A percentile compares a stretch with the other conserved stretches of the same genome.
phyloP scores from a whole-genome alignment of 2,329 filamentous ascomycete genomes.

The Pseudopithomyces chartarum region DNA sequence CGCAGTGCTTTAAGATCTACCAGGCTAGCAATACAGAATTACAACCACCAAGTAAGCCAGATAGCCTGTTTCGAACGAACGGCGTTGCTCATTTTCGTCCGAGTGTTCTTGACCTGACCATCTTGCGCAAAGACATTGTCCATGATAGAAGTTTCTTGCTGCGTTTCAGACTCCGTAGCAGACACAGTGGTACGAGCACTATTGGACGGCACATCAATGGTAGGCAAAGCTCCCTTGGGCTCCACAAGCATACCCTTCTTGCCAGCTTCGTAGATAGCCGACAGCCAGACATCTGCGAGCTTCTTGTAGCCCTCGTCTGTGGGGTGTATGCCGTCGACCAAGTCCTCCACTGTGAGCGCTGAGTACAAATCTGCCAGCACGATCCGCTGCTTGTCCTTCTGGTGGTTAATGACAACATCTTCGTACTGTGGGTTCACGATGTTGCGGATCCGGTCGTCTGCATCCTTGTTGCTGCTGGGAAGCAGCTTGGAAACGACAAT shows the following conservation, averaged over 20 bases:
- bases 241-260: neutral
- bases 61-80: neutral
- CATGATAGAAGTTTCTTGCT: neutral
- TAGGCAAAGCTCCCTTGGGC: neutral
- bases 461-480: neutral
- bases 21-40: neutral
- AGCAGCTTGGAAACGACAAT: conserved; percentile 8
- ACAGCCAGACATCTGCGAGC: neutral
- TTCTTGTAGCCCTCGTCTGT: neutral
- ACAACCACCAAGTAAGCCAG: neutral
- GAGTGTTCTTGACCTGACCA: neutral
- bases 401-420: neutral
- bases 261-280: neutral
- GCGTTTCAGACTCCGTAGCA: neutral
- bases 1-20: no score
- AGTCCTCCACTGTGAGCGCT: neutral
- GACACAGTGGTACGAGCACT: neutral
- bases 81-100: neutral
- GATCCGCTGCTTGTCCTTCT: conserved; percentile 4
- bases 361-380: conserved; percentile 8
- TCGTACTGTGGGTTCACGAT: conserved; percentile 9
- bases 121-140: neutral
- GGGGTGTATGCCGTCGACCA: conserved; percentile 1
- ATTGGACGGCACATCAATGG: neutral
- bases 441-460: neutral